A percentile compares a stretch with the other conserved stretches of the same genome.
These are phyloP conservation scores for Penicillium pancosmium DNA, from an alignment of 495 filamentous ascomycete species.

Conservation along the genomic window DNA sequence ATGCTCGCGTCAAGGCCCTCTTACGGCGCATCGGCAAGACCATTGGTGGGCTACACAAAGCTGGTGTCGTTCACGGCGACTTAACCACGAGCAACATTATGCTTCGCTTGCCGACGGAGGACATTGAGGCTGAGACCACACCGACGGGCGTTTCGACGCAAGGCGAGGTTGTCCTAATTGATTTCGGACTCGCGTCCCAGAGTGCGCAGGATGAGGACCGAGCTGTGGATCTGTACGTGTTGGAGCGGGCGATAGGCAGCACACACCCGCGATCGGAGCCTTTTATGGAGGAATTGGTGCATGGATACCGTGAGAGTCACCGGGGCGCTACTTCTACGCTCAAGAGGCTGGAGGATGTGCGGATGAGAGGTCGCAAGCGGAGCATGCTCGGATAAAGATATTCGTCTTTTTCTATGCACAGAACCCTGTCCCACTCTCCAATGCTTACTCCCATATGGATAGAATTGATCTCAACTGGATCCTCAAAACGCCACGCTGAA, in stretches of 20 bases:
- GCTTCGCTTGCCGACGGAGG: conserved; percentile 49
- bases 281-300: conserved; percentile 67
- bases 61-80: conserved; percentile 90
- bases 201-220: conserved; percentile 87
- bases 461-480: conserved; percentile 14
- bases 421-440: conserved; percentile 7
- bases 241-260: conserved; percentile 94
- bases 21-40: conserved; percentile 73
- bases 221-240: conserved; percentile 94
- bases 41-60: conserved; percentile 78
- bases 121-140: conserved; percentile 29
- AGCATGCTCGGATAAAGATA: conserved; percentile 82
- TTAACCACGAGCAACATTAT: conserved; percentile 98
- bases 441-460: conserved; percentile 12
- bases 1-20: conserved; percentile 53
- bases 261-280: conserved; percentile 87
- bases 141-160: conserved; percentile 35
- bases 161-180: conserved; percentile 87
- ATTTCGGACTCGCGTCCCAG: conserved; percentile 90
- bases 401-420: conserved; percentile 11
- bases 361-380: conserved; percentile 94
- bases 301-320: conserved; percentile 61
- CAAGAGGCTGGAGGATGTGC: conserved; percentile 86
- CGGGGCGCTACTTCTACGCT: conserved; percentile 63
- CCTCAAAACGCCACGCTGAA: conserved; percentile 40